These are phyloP conservation scores for Chimonanthus praecox DNA, from an alignment of 164 flowering plant species.

Conservation along the genomic window DNA sequence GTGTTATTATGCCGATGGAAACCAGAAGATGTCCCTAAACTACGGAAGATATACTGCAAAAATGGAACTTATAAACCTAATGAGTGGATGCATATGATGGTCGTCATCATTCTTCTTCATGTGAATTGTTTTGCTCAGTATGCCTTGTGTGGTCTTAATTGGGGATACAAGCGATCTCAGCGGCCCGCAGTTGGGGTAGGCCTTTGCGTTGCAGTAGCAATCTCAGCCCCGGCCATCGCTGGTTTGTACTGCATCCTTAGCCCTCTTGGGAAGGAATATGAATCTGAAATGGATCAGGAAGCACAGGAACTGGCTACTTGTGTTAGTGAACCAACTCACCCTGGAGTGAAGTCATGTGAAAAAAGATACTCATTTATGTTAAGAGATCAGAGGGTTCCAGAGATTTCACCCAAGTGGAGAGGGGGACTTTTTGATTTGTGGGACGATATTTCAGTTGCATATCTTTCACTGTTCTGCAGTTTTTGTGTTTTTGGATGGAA, in stretches of 20 bases:
- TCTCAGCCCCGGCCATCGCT: conserved; percentile 79
- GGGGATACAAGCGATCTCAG: conserved; percentile 75
- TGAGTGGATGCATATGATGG: conserved; percentile 93
- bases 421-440: conserved; percentile 87
- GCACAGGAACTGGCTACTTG: conserved; percentile 26
- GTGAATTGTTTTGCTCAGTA: conserved; percentile 86
- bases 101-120: conserved; percentile 68
- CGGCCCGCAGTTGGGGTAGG: conserved; percentile 87
- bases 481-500: conserved; percentile 98
- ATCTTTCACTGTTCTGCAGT: conserved; percentile 75
- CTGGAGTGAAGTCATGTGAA: conserved; percentile 38
- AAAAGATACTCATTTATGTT: conserved; percentile 67
- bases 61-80: conserved; percentile 84
- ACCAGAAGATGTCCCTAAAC: conserved; percentile 53
- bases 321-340: conserved; percentile 8
- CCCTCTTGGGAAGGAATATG: conserved; percentile 83
- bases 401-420: conserved; percentile 63
- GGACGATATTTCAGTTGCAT: conserved; percentile 78
- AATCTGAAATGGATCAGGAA: conserved; percentile 51
- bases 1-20: conserved; percentile 71
- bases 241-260: conserved; percentile 66
- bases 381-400: conserved; percentile 33
- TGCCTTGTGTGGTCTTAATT: conserved; percentile 74
- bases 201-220: conserved; percentile 62
- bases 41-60: conserved; percentile 79